Base-by-base conservation (phyloP, 495 filamentous ascomycete species). In the Durotheca rogersii region DNA sequence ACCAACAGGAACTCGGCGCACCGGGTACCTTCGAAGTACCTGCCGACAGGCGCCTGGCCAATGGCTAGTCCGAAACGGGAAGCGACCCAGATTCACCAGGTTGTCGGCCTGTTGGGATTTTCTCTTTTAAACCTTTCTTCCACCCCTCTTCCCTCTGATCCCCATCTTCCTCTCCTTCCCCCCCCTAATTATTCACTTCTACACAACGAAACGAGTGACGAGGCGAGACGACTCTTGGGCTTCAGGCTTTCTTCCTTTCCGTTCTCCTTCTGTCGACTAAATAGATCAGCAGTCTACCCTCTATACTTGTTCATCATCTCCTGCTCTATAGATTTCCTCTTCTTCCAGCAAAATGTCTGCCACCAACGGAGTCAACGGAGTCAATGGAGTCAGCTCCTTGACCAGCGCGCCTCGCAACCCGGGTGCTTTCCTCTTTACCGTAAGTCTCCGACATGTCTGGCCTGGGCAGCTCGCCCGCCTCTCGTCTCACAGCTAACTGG, bases 381-480 rank as follows among this genome's bases (percentile, higher is more conserved):
- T n/a, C n/a, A n/a, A n/a, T n/a, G n/a, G n/a, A n/a, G 44, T 45
- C 49, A 68, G 66, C 57, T 53, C 58, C 30, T 58, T 70, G 56
- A 71, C n/a, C n/a, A n/a, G 67, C 67, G 67, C 66, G 44, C 65
- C 67, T 64, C 71, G 76, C 60, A 79, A 82, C 56, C 61, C 77
- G 61, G 84, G 81, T 55, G 93, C 88, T 60, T 97, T 96, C 81
- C 84, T 96, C 61, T 98, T 98, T 86, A 98, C 92, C 72, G 78
- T 80, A 71, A 74, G 78, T 71, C 32, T 21, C 25, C 38, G 16
- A 41, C 45, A 27, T 29, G 16, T 52, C 29, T 17, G 27, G 16
- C 12, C 16, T 3, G 21, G 19, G 9, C 19, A 17, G 32, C 7
- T 34, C 9, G 14, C 6, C 11, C 11, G 16, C 7, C 14, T 56